Evolutionary conservation across 129 eudicot genomes (phyloP).

Genomic region (sunflower (Helianthus annuus)): DNA sequence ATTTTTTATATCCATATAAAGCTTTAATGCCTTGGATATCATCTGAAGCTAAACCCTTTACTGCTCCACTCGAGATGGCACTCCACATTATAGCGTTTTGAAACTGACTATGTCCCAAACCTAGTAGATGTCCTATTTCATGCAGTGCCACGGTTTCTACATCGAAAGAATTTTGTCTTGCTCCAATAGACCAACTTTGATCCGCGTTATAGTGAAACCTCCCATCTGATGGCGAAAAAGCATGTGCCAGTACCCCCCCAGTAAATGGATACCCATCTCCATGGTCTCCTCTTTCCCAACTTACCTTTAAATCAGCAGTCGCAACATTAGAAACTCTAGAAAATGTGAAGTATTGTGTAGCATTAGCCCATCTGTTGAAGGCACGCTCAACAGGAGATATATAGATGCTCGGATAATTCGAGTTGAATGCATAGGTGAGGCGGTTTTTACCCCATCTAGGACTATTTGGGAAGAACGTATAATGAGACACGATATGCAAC

Average conservation of each 20-base stretch:
- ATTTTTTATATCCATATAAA: not conserved
- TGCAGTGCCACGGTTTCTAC: slow-evolving; percentile 5
- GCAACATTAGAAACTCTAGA: not conserved
- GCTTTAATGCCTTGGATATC: slow-evolving; percentile 19
- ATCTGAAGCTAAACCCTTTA: slow-evolving; percentile 1
- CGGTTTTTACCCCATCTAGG: slow-evolving; percentile 14
- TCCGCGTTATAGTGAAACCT: slow-evolving; percentile 15
- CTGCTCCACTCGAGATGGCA: not conserved
- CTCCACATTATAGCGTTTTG: slow-evolving; percentile 10
- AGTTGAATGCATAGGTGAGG: slow-evolving; percentile 22
- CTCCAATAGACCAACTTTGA: slow-evolving; percentile 10
- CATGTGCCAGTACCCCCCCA: slow-evolving; percentile 3
- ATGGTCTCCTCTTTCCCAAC: not conserved
- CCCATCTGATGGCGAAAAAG: slow-evolving; percentile 17
- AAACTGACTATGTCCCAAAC: slow-evolving; percentile 5
- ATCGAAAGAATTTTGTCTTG: not conserved
- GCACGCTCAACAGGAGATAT: slow-evolving; percentile 19
- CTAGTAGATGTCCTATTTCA: slow-evolving; percentile 29
- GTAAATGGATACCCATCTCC: not conserved
- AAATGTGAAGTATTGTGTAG: slow-evolving; percentile 18
- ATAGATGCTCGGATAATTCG: not conserved
- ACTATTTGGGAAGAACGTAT: not conserved
- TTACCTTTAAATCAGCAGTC: slow-evolving; percentile 11
- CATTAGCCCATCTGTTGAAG: slow-evolving; percentile 20
- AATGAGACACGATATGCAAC: slow-evolving; percentile 19